Evolutionary conservation across 495 filamentous ascomycete genomes (phyloP).

Genomic region (Evernia prunastri): DNA sequence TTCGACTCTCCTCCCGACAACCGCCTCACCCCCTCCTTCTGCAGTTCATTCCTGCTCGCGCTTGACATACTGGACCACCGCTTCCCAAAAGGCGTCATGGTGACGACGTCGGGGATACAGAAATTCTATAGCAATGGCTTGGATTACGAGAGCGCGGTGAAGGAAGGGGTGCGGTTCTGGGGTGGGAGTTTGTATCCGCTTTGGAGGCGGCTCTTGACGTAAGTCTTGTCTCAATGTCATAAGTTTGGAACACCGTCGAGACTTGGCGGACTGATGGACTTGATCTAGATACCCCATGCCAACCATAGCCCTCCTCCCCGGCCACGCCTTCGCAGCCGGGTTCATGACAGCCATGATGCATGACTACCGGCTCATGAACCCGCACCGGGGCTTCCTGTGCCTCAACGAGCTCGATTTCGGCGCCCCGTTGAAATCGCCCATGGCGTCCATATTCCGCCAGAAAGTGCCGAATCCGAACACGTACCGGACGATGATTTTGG

Average conservation of each 20-base stretch:
- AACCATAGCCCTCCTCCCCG: conserved; percentile 68
- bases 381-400: conserved; percentile 59
- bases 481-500: conserved; percentile 60
- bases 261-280: not conserved
- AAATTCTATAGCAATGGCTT: conserved; percentile 84
- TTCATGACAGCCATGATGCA: conserved; percentile 79
- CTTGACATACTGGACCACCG: conserved; percentile 66
- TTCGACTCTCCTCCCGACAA: conserved; percentile 68
- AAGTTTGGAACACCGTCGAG: not conserved
- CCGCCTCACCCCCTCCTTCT: conserved; percentile 61
- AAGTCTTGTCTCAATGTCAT: conserved; percentile 20
- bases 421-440: conserved; percentile 60
- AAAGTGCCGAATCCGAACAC: conserved; percentile 50
- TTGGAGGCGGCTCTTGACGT: conserved; percentile 56
- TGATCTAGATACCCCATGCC: conserved; percentile 65
- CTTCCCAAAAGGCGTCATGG: conserved; percentile 59
- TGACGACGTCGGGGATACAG: conserved; percentile 64
- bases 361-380: conserved; percentile 73
- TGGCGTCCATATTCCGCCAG: conserved; percentile 65
- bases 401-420: conserved; percentile 76
- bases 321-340: conserved; percentile 76
- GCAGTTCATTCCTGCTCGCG: conserved; percentile 56
- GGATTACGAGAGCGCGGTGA: conserved; percentile 53
- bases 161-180: conserved; percentile 45
- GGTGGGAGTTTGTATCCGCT: conserved; percentile 51